Evolutionary conservation across 176 grass and related monocot genomes (phyloP), one percentile per base, ranked within the genome.

Genomic region (Luzula sylvatica): DNA sequence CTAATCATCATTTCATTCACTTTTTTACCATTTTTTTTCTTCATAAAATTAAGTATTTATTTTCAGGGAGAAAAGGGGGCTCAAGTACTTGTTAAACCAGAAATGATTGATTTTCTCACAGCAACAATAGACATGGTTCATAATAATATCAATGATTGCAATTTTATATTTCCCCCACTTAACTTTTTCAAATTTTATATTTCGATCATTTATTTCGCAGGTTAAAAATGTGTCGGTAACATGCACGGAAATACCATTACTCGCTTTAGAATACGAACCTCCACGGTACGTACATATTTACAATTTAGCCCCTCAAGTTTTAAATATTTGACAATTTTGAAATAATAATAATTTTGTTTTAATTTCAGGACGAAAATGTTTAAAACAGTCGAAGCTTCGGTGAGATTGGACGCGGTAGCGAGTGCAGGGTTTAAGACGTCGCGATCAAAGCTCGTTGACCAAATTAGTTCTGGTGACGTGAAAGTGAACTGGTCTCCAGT

Each of bases 401-500:
- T 98, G 41, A 82, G 92, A 67, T 74, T 90, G 57, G 92, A 98
- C 82, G 81, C 92, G 49, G 30, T 98, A 52, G 85, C 81, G 50
- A 98, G 81, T 63, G 92, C 85, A 60, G 86, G 92, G 53, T 90
- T 83, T 80, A 98, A 87, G 64, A 82, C 86, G 39, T 98, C 92
- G 57, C 78, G 92, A 24, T 79, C 92, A 39, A 98, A 98, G 43
- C 78, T 98, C 75, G 92, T 75, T 77, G 50, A 67, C 61, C 67
- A 82, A 51, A 98, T 90, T 62, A 86, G 90, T 77, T 43, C 64
- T 46, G 92, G 92, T 17, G 86, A 92, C 87, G 81, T 98, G 29
- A 74, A 78, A 55, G 72, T 98, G 42, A 98, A 90, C 50, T 98
- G 86, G 86, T 72, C 75, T 9, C 65, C 66, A 23, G 78, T 78